These are phyloP conservation scores for Cyamopsis tetragonoloba DNA, from an alignment of 306 rosid species.

Conservation along the genomic window DNA sequence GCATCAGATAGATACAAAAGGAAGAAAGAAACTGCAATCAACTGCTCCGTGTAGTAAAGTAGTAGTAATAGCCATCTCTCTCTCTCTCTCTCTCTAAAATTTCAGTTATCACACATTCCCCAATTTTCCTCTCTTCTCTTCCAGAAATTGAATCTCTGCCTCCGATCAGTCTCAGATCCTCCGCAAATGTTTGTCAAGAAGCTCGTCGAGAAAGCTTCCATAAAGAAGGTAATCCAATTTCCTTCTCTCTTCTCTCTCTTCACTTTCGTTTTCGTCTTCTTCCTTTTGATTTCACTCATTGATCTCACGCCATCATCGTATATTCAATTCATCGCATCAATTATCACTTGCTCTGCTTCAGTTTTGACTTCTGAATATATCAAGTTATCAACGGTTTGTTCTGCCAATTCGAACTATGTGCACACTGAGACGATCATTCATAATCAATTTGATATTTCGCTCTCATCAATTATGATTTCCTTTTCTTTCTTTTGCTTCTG, in stretches of 20 bases:
- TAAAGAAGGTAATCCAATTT: slow-evolving; percentile 51
- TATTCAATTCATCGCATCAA: not conserved
- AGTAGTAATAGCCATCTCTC: too few species aligned
- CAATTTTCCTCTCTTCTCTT: not conserved
- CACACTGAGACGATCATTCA: not conserved
- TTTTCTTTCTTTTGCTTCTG: not conserved
- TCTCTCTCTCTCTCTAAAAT: not conserved
- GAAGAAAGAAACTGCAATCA: slow-evolving; percentile 37
- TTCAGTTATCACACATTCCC: slow-evolving; percentile 37
- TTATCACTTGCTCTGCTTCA: not conserved
- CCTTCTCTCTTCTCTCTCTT: not conserved
- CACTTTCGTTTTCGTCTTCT: not conserved
- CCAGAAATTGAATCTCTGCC: not conserved
- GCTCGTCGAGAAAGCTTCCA: slow-evolving; percentile 85
- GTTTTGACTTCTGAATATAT: too few species aligned
- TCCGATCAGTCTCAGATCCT: slow-evolving; percentile 21
- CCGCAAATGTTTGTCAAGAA: slow-evolving; percentile 69
- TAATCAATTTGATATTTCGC: not conserved
- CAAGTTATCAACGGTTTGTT: not conserved
- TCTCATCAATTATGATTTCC: not conserved
- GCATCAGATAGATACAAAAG: not conserved
- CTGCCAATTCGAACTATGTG: not conserved
- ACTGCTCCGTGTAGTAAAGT: slow-evolving; percentile 31
- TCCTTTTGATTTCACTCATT: not conserved
- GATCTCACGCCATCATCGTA: not conserved